A percentile compares a stretch with the other conserved stretches of the same genome.
phyloP scores from a whole-genome alignment of 306 rosid species.

The Sechiopsis laciniata region DNA sequence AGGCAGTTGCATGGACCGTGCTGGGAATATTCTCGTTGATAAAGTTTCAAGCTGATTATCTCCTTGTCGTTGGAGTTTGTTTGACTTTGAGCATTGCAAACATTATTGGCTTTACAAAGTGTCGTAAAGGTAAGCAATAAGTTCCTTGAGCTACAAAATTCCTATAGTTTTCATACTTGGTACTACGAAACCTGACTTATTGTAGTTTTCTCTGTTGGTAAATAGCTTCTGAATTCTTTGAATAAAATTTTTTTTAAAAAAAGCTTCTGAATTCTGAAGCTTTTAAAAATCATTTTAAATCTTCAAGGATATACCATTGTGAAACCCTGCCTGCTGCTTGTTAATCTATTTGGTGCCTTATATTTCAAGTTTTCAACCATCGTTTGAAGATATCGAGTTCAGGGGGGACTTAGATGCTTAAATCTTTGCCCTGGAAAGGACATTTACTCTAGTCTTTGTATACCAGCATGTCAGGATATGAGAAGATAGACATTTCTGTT shows the following conservation, averaged over 20 bases:
- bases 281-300: neutral
- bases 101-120: conserved; percentile 90
- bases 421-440: neutral
- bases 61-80: conserved; percentile 91
- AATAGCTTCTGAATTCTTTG: neutral
- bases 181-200: neutral
- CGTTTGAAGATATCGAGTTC: conserved; percentile 5
- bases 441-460: neutral
- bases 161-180: neutral
- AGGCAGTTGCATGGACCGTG: conserved; percentile 78
- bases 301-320: neutral
- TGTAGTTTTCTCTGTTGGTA: neutral
- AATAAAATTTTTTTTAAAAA: too few relatives aligned
- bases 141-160: conserved; percentile 20
- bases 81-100: conserved; percentile 90
- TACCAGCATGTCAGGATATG: conserved; percentile 12
- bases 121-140: conserved; percentile 68
- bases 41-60: conserved; percentile 96
- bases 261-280: neutral
- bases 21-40: conserved; percentile 87
- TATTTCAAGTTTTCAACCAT: neutral
- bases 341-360: neutral
- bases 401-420: conserved; percentile 3
- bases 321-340: conserved; percentile 10
- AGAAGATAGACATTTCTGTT: neutral